Evolutionary conservation across 768 basidiomycete genomes (phyloP).

Genomic region (Russula emetica): DNA sequence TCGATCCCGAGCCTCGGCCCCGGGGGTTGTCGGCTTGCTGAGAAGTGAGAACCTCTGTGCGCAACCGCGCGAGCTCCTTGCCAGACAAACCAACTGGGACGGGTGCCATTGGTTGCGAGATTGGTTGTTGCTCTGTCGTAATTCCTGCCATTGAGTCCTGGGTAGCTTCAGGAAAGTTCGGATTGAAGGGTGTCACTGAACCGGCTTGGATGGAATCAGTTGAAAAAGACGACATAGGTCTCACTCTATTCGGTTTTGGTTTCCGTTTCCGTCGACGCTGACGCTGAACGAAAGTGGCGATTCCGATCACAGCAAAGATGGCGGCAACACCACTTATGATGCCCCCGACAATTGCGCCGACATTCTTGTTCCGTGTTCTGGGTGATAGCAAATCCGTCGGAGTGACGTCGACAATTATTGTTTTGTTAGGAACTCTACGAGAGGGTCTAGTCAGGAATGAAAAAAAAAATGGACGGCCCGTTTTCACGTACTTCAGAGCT

Average conservation of each 20-base stretch:
- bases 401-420: no score
- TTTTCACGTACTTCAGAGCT: constrained; percentile 28
- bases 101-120: no score
- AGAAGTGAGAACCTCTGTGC: neutral
- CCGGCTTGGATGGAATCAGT: neutral
- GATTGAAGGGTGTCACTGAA: constrained; percentile 6
- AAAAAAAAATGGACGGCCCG: neutral
- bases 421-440: neutral
- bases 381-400: neutral
- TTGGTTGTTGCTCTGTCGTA: neutral
- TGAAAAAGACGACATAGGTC: neutral
- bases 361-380: neutral
- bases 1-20: neutral
- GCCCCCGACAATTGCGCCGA: constrained; percentile 24
- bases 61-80: neutral
- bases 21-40: neutral
- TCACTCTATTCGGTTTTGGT: no score
- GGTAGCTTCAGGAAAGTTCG: neutral
- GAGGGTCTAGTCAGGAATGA: neutral
- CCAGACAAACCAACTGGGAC: neutral
- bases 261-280: constrained; percentile 11
- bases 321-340: constrained; percentile 17
- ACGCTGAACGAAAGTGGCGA: constrained; percentile 1
- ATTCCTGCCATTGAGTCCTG: neutral
- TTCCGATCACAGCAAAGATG: constrained; percentile 5